Percentiles rank a stretch among this genome's conserved stretches.
These are phyloP conservation scores for Boletus putidus DNA, from an alignment of 1,284 basidiomycete genomes.

Conservation along the genomic window DNA sequence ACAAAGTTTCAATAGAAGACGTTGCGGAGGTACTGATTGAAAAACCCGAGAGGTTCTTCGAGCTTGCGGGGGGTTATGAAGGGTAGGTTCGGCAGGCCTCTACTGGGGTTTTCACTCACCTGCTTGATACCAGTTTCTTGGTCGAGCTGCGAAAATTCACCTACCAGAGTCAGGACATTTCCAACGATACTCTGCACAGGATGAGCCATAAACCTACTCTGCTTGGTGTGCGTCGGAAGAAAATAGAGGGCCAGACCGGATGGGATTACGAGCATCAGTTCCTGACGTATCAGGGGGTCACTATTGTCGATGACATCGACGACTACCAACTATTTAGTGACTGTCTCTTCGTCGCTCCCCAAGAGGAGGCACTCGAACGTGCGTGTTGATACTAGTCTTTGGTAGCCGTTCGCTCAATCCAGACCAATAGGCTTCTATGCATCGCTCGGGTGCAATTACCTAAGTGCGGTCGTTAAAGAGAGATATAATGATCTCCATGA, in stretches of 20 bases:
- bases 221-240: background rate
- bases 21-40: background rate
- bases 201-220: background rate
- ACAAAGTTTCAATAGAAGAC: background rate
- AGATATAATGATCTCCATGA: background rate
- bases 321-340: conserved; percentile 6
- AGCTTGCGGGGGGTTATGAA: background rate
- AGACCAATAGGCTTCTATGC: conserved; percentile 1
- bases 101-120: background rate
- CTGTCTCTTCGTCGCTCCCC: background rate
- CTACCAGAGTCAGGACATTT: background rate
- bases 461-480: background rate
- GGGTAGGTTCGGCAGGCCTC: background rate
- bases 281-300: background rate
- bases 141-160: conserved; percentile 4
- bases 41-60: background rate
- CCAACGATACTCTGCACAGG: background rate
- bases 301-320: conserved; percentile 3
- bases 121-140: background rate
- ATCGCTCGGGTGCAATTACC: background rate
- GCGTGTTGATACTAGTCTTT: background rate
- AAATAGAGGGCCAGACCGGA: background rate
- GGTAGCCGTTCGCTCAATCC: background rate
- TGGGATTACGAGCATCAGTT: background rate
- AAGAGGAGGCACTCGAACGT: conserved; percentile 5